Percentiles rank a stretch among this genome's conserved stretches.
phyloP scores from a whole-genome alignment of 306 rosid genomes.

The Elaeagnus macrophylla region DNA sequence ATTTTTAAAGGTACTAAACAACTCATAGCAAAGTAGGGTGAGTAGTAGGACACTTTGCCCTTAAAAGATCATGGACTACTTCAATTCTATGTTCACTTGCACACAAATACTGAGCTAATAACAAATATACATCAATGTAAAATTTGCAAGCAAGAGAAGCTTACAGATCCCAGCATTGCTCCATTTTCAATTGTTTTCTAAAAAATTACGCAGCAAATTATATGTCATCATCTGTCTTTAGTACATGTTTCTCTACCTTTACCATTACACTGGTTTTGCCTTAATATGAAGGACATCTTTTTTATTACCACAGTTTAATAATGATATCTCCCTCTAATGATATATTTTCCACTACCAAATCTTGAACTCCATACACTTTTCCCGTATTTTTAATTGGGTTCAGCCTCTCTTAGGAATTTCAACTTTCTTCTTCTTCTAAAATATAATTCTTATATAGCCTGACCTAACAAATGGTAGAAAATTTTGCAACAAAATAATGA shows the following conservation, averaged over 20 bases:
- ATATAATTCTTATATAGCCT: too few relatives aligned
- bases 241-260: conserved; percentile 31
- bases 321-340: conserved; percentile 28
- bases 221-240: conserved; percentile 31
- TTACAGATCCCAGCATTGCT: conserved; percentile 27
- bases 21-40: too few relatives aligned
- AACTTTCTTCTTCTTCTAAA: too few relatives aligned
- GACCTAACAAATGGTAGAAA: too few relatives aligned
- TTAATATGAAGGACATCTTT: conserved; percentile 37
- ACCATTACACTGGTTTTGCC: conserved; percentile 29
- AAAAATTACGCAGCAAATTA: conserved; percentile 24
- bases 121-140: conserved; percentile 36
- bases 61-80: conserved; percentile 26
- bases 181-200: conserved; percentile 13
- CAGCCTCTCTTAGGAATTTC: conserved; percentile 29
- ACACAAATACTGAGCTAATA: conserved; percentile 45
- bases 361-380: conserved; percentile 43
- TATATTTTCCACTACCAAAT: conserved; percentile 65
- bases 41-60: too few relatives aligned
- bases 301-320: conserved; percentile 32
- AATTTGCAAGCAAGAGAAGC: conserved; percentile 46
- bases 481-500: too few relatives aligned
- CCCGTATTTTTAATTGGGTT: conserved; percentile 27
- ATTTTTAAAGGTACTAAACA: too few relatives aligned
- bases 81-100: conserved; percentile 23